Conservation (phyloP, 306 rosid genomes). For the Quillaja saponaria region DNA sequence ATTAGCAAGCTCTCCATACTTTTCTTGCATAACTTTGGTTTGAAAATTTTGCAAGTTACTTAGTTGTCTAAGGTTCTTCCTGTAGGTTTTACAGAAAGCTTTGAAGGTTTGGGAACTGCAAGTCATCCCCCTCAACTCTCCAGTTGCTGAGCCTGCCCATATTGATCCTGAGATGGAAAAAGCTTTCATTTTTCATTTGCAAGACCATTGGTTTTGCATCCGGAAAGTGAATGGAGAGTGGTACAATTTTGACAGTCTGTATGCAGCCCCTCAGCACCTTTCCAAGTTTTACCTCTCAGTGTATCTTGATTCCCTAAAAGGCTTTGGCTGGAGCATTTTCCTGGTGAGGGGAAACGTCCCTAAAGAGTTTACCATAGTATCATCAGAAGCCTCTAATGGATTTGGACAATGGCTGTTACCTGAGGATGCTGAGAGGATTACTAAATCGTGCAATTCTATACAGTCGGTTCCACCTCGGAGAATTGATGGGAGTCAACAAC, state of each 20-base stretch:
- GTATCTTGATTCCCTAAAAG: constrained; percentile 82
- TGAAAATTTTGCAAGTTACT: constrained; percentile 4
- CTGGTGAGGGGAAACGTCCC: constrained; percentile 94
- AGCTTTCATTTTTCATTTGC: constrained; percentile 94
- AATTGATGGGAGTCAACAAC: constrained; percentile 38
- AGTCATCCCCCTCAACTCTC: constrained; percentile 97
- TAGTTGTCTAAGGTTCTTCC: constrained; percentile 23
- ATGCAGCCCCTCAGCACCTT: constrained; percentile 91
- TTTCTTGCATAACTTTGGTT: neutral
- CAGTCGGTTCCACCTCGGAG: constrained; percentile 52
- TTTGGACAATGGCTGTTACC: constrained; percentile 96
- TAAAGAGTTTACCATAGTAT: constrained; percentile 80
- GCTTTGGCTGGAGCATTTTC: constrained; percentile 98
- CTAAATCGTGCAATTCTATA: constrained; percentile 76
- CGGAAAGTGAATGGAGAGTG: constrained; percentile 91
- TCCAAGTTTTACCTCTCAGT: constrained; percentile 98
- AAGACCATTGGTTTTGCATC: constrained; percentile 97
- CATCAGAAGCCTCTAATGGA: constrained; percentile 86
- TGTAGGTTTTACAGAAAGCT: constrained; percentile 95
- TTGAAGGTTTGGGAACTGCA: constrained; percentile 97
- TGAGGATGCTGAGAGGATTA: constrained; percentile 94
- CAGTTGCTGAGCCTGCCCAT: constrained; percentile 96
- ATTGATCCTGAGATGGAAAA: constrained; percentile 91
- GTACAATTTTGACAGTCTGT: constrained; percentile 95
- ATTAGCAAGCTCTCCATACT: neutral